A percentile compares a stretch with the other conserved stretches of the same genome.
Evolutionary conservation across 2,329 filamentous ascomycete genomes (phyloP).

Genomic region (Fusarium odoratissimum): DNA sequence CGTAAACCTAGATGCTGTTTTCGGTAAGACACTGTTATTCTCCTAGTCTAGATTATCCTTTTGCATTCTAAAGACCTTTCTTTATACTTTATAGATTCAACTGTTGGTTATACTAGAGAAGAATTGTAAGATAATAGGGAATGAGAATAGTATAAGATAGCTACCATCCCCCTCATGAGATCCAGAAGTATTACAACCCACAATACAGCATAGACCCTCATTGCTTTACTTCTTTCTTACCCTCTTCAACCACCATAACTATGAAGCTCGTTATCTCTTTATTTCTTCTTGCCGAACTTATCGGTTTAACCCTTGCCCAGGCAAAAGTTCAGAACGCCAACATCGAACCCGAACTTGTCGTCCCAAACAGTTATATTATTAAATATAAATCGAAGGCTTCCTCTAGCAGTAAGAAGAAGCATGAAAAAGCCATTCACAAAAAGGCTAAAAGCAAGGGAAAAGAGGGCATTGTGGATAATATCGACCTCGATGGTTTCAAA

Average conservation of each 20-base stretch:
- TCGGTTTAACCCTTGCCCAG: not conserved
- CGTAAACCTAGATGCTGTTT: not conserved
- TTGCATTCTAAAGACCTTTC: not conserved
- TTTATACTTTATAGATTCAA: accelerated
- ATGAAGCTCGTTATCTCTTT: not conserved
- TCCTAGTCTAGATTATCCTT: accelerated
- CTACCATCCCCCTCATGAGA: accelerated
- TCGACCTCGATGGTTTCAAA: slow-evolving; percentile 1
- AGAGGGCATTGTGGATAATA: slow-evolving; percentile 5
- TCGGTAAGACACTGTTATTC: accelerated
- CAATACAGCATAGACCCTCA: accelerated
- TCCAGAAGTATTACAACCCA: accelerated
- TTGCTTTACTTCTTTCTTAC: accelerated
- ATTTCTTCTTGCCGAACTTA: not conserved
- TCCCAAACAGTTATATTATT: slow-evolving; percentile 29
- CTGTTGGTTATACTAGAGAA: accelerated
- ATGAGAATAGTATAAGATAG: no score
- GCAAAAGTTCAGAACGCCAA: not conserved
- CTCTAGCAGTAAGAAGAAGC: not conserved
- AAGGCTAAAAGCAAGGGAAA: slow-evolving; percentile 18
- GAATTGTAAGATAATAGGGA: accelerated
- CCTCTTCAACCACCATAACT: accelerated
- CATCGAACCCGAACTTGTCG: not conserved
- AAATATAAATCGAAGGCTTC: slow-evolving; percentile 4
- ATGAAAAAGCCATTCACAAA: not conserved